Conservation (phyloP, 225 moss, liverwort and hornwort genomes). For the Bryoerythrophyllum caledonicum region DNA sequence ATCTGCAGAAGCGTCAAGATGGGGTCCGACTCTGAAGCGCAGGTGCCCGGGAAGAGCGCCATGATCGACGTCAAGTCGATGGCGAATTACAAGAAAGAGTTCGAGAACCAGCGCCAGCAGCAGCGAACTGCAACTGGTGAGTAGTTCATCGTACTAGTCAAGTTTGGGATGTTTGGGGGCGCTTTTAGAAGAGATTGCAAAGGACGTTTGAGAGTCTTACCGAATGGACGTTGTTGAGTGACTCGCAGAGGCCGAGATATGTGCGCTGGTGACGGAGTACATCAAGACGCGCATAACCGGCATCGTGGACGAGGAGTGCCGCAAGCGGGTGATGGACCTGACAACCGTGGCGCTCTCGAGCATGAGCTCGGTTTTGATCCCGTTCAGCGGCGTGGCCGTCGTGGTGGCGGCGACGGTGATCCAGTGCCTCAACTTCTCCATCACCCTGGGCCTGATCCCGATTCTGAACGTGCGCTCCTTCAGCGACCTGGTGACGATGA, state of each 20-base stretch:
- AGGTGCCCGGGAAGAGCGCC: neutral
- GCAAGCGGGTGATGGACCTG: conserved; percentile 48
- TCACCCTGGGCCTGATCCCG: conserved; percentile 46
- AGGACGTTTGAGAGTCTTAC: too few relatives aligned
- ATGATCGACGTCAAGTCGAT: conserved; percentile 36
- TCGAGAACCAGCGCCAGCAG: conserved; percentile 11
- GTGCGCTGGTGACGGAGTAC: conserved; percentile 25
- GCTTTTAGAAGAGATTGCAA: neutral
- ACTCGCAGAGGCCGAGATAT: conserved; percentile 25
- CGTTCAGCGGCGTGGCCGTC: conserved; percentile 57
- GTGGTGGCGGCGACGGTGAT: conserved; percentile 53
- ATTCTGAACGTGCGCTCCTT: conserved; percentile 42
- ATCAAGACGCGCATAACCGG: conserved; percentile 34
- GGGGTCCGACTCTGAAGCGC: neutral
- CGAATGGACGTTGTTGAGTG: neutral
- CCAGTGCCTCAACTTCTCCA: conserved; percentile 45
- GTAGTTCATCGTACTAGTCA: neutral
- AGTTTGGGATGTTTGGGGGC: neutral
- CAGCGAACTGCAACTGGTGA: conserved; percentile 16
- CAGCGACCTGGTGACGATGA: conserved; percentile 32
- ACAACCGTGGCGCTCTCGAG: conserved; percentile 34
- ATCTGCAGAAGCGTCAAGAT: neutral
- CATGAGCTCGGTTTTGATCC: conserved; percentile 35
- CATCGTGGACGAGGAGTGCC: conserved; percentile 29
- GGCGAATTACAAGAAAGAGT: conserved; percentile 27